Base-by-base conservation (phyloP, 83 land plant genomes). In the Thuja plicata region DNA sequence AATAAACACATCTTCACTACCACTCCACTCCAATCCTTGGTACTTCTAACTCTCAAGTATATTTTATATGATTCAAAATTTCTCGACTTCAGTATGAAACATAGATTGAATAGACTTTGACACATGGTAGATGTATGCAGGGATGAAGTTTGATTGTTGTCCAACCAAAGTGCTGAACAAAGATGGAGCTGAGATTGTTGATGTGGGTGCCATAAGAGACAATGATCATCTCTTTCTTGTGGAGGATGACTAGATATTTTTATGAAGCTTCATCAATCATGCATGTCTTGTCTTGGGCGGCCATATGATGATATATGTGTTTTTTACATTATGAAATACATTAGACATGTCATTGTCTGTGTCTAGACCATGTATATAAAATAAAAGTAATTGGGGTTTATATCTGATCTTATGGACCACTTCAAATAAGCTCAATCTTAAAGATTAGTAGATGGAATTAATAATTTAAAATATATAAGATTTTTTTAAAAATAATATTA, bases 101-200 rank as follows among this genome's bases (percentile, higher is more conserved):
- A 11, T 8, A 3, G 50, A 81, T 81, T 43, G 52, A 81, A 9
- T 43, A 8, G 52, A 43, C 43, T 21, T 43, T 74, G 78, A 74
- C 37, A 32, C 16, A 32, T 74, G 78, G 78, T 48, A 50, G 48
- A 84, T 84, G 34, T 55, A 16, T 88, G 85, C 90, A 89, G 90
- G 87, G 50, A 40, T 38, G 84, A 89, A 89, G 54, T 89, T 89
- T 87, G 92, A 93, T 2, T 85, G 89, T 82, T 15, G 43, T 84
- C 87, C 92, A 13, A 84, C 91, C 11, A 94, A 76, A 88, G 92
- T 96, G 48, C 52, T 93, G 10, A 92, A 90, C 3, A 82, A 89
- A 83, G 95, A 93, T 66, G 92, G 95, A 40, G 95, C 92, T 84
- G 93, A 93, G 76, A 85, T 96, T 80, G 94, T 93, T 55, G 95